Conservation (phyloP, 805 yeast species). For the Candida nitratophila region DNA sequence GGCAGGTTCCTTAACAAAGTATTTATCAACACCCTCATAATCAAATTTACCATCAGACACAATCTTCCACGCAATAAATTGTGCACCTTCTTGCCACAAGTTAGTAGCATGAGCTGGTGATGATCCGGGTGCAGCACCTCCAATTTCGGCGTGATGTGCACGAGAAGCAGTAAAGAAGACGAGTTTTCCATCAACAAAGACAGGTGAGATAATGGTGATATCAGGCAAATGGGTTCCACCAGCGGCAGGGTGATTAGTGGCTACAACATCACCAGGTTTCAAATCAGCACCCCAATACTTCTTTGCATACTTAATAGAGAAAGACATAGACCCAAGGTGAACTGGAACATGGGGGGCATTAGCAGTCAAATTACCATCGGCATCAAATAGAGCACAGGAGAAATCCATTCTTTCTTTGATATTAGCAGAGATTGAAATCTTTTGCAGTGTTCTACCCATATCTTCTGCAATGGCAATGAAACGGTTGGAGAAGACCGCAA, state of each 20-base stretch:
- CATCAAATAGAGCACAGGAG: slow-evolving; percentile 35
- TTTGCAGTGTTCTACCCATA: slow-evolving; percentile 34
- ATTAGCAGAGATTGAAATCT: slow-evolving; percentile 31
- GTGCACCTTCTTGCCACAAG: slow-evolving; percentile 45
- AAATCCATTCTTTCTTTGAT: slow-evolving; percentile 36
- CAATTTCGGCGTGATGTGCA: slow-evolving; percentile 53
- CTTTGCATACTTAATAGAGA: slow-evolving; percentile 27
- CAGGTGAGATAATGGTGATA: slow-evolving; percentile 48
- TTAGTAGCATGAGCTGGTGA: slow-evolving; percentile 46
- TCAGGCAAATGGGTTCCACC: slow-evolving; percentile 38
- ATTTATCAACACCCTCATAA: slow-evolving; percentile 36
- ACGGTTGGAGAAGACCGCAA: slow-evolving; percentile 35
- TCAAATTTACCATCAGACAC: slow-evolving; percentile 40
- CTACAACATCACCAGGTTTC: slow-evolving; percentile 31
- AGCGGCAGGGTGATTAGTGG: slow-evolving; percentile 31
- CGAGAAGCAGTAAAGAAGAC: slow-evolving; percentile 46
- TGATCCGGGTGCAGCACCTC: slow-evolving; percentile 46
- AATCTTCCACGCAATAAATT: slow-evolving; percentile 40
- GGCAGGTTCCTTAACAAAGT: slow-evolving; percentile 40
- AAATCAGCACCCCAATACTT: slow-evolving; percentile 28
- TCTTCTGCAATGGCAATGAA: slow-evolving; percentile 39
- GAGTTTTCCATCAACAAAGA: slow-evolving; percentile 32
- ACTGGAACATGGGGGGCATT: slow-evolving; percentile 39
- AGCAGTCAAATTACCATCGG: slow-evolving; percentile 31
- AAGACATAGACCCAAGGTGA: slow-evolving; percentile 34